A percentile compares a stretch with the other conserved stretches of the same genome.
Evolutionary conservation across 2,329 filamentous ascomycete genomes (phyloP).

Genomic region (Parafenestella ontariensis): DNA sequence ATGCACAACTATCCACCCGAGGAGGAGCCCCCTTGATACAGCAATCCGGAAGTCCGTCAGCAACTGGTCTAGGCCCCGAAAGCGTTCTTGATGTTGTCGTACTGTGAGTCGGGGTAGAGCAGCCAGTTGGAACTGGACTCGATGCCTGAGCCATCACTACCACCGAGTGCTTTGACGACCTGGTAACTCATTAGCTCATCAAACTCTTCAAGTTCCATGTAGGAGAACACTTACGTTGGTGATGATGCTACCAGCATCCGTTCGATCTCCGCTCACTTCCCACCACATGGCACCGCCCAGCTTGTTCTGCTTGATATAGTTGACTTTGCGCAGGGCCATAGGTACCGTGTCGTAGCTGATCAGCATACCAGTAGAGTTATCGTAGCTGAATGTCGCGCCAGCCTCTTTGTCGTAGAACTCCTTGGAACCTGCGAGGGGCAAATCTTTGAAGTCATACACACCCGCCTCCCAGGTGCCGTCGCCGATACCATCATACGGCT

Average conservation of each 20-base stretch:
- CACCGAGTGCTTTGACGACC: constrained; percentile 51
- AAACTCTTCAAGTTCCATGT: background rate
- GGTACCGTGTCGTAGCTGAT: constrained; percentile 77
- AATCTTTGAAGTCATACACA: constrained; percentile 85
- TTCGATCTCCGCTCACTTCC: constrained; percentile 84
- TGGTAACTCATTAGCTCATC: constrained; percentile 13
- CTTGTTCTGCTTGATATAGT: constrained; percentile 69
- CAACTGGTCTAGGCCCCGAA: constrained; percentile 11
- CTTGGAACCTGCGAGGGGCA: constrained; percentile 72
- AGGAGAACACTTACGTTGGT: constrained; percentile 39
- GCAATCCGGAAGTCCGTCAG: background rate
- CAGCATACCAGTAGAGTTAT: constrained; percentile 67
- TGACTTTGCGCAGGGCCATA: constrained; percentile 72
- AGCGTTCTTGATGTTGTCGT: constrained; percentile 57
- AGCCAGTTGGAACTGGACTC: constrained; percentile 56
- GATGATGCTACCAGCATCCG: constrained; percentile 68
- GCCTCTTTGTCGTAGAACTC: constrained; percentile 70
- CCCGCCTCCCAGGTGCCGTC: constrained; percentile 79
- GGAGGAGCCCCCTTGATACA: background rate
- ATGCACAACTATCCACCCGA: background rate
- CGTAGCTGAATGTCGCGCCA: constrained; percentile 80
- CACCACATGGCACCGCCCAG: constrained; percentile 97
- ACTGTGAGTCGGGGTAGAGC: constrained; percentile 60
- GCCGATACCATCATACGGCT: constrained; percentile 73
- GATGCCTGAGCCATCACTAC: constrained; percentile 50